Evolutionary conservation across 306 rosid species (phyloP).

Genomic region (Begonia fuchsioides): DNA sequence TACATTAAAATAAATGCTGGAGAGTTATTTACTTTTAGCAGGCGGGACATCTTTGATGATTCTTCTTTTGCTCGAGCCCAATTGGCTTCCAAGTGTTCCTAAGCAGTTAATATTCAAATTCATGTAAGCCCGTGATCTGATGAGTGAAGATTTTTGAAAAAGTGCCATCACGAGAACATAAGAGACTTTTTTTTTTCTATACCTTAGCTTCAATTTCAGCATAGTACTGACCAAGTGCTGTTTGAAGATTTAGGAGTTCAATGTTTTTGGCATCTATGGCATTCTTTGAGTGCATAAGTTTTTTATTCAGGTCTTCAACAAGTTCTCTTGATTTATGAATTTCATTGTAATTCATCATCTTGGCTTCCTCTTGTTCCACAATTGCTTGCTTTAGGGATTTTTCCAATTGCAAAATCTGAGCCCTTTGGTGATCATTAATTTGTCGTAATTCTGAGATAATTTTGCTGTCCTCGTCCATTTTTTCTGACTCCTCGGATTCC

Average conservation of each 20-base stretch:
- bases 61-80: conserved; percentile 66
- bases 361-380: conserved; percentile 51
- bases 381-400: conserved; percentile 63
- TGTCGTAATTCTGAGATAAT: conserved; percentile 71
- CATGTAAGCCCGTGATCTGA: background rate
- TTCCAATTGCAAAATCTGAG: conserved; percentile 57
- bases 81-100: conserved; percentile 82
- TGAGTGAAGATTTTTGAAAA: too few relatives aligned
- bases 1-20: background rate
- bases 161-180: background rate
- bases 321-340: conserved; percentile 44
- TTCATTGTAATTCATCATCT: conserved; percentile 38
- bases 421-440: conserved; percentile 39
- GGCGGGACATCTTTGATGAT: conserved; percentile 45
- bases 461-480: conserved; percentile 94
- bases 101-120: conserved; percentile 6
- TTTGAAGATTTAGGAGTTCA: conserved; percentile 85
- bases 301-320: conserved; percentile 63
- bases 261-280: conserved; percentile 65
- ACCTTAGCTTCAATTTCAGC: conserved; percentile 99
- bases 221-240: conserved; percentile 96
- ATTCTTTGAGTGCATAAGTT: conserved; percentile 47
- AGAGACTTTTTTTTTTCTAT: conserved; percentile 9
- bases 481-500: conserved; percentile 94
- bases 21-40: conserved; percentile 40